phyloP scores from a whole-genome alignment of 2,329 filamentous ascomycete species.

The Aspergillus clavatus region DNA sequence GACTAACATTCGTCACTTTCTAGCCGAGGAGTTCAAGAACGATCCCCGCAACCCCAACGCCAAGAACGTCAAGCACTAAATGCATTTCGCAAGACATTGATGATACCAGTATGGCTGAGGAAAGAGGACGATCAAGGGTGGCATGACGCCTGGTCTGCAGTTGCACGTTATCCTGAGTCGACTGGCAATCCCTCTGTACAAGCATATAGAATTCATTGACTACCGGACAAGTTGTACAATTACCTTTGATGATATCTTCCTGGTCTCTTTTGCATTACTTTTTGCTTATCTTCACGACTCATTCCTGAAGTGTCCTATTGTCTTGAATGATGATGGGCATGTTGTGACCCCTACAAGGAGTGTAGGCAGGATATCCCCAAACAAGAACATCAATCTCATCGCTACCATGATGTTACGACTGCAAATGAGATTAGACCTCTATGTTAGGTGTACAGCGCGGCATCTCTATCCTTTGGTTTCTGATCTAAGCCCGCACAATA shows the following conservation, averaged over 20 bases:
- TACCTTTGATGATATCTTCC: constrained; percentile 13
- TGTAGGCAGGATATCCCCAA: too few species aligned
- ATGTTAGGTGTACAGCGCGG: too few species aligned
- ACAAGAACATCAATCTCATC: too few species aligned
- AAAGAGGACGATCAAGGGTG: constrained; percentile 15
- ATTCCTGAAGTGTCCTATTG: neutral
- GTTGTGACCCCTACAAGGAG: too few species aligned
- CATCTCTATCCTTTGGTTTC: too few species aligned
- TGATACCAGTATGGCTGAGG: constrained; percentile 15
- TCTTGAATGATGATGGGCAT: neutral
- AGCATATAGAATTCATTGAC: constrained; percentile 38
- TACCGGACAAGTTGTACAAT: constrained; percentile 39
- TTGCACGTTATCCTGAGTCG: constrained; percentile 23
- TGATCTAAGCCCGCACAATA: too few species aligned
- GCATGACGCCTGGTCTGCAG: constrained; percentile 17
- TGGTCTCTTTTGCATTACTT: neutral
- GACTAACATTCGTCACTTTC: constrained; percentile 18
- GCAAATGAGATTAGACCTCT: too few species aligned
- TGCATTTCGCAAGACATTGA: constrained; percentile 13
- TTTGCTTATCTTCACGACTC: neutral
- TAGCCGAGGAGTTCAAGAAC: constrained; percentile 94
- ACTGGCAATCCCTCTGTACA: constrained; percentile 34
- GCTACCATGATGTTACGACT: too few species aligned
- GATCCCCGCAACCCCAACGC: constrained; percentile 72
- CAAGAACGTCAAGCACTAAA: constrained; percentile 37